Percentiles rank a stretch among this genome's conserved stretches.
phyloP scores from a whole-genome alignment of 2,329 filamentous ascomycete genomes.

The Phaeosphaeriaceae sp. region DNA sequence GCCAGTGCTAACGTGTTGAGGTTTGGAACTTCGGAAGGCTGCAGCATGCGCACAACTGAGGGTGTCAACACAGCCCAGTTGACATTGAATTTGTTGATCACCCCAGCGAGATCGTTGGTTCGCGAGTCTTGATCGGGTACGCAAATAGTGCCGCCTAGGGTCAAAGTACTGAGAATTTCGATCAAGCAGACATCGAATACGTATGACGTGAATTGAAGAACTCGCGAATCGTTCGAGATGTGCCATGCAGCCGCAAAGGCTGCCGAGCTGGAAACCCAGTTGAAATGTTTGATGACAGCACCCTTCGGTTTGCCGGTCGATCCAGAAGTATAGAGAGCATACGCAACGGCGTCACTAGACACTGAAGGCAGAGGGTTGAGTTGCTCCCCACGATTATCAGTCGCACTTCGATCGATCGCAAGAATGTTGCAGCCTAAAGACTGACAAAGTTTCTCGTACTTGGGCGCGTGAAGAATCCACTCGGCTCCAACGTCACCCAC shows the following conservation, averaged over 20 bases:
- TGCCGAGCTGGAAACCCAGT: conserved; percentile 58
- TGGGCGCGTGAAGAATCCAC: conserved; percentile 35
- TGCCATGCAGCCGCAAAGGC: conserved; percentile 40
- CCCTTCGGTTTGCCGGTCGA: conserved; percentile 66
- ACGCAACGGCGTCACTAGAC: conserved; percentile 60
- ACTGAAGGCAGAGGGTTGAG: conserved; percentile 40
- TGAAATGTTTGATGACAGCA: conserved; percentile 67
- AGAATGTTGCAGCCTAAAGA: conserved; percentile 35
- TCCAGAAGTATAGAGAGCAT: conserved; percentile 67
- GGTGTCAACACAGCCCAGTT: conserved; percentile 57
- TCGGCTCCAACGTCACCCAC: conserved; percentile 38
- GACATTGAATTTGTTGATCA: conserved; percentile 43
- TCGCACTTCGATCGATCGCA: conserved; percentile 48
- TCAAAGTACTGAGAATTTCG: conserved; percentile 56
- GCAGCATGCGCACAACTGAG: conserved; percentile 43
- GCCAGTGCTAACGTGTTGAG: conserved; percentile 37
- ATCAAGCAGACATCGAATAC: conserved; percentile 56
- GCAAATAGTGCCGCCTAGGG: conserved; percentile 57
- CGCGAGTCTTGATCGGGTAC: conserved; percentile 57
- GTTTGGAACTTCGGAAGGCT: conserved; percentile 34
- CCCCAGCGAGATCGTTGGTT: conserved; percentile 54
- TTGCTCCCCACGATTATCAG: conserved; percentile 45
- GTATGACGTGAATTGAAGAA: conserved; percentile 59
- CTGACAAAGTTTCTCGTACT: conserved; percentile 29
- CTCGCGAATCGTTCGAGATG: conserved; percentile 60